A percentile compares a stretch with the other conserved stretches of the same genome.
These are phyloP conservation scores for Begonia peltatifolia DNA, from an alignment of 306 rosid genomes.

Conservation along the genomic window DNA sequence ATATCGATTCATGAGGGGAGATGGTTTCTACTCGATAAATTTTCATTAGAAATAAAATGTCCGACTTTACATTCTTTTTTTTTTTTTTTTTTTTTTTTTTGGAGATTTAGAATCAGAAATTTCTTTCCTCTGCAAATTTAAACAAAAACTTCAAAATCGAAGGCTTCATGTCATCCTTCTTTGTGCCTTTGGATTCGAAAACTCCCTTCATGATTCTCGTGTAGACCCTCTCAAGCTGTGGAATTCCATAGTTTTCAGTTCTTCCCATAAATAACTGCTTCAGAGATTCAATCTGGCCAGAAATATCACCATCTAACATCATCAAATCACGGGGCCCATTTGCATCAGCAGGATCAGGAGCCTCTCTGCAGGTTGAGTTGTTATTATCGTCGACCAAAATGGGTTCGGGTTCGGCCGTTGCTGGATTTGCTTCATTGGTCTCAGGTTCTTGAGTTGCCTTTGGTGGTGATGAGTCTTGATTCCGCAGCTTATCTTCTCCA, in stretches of 20 bases:
- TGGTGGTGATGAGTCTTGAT: constrained; percentile 20
- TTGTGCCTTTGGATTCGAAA: constrained; percentile 31
- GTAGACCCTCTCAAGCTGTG: constrained; percentile 87
- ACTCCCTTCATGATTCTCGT: constrained; percentile 73
- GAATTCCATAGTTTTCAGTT: constrained; percentile 44
- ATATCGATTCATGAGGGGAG: too few species aligned
- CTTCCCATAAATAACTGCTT: constrained; percentile 42
- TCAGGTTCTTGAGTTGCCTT: constrained; percentile 39
- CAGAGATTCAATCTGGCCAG: constrained; percentile 41
- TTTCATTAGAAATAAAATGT: too few species aligned
- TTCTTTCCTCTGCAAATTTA: constrained; percentile 57
- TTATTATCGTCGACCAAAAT: constrained; percentile 21
- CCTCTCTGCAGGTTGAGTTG: constrained; percentile 6
- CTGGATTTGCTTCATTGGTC: constrained; percentile 20
- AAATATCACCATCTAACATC: constrained; percentile 33
- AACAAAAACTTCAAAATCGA: constrained; percentile 49
- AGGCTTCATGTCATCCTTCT: constrained; percentile 33
- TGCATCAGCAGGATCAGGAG: constrained; percentile 21
- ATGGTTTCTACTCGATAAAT: too few species aligned
- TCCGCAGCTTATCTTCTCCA: constrained; percentile 42
- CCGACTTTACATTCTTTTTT: too few species aligned
- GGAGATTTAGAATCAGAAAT: constrained; percentile 30
- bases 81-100: too few species aligned
- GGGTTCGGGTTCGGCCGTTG: constrained; percentile 19
- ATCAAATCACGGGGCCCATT: constrained; percentile 23